phyloP scores from a whole-genome alignment of 441 rosid genomes.

The Raphanus hybrid region DNA sequence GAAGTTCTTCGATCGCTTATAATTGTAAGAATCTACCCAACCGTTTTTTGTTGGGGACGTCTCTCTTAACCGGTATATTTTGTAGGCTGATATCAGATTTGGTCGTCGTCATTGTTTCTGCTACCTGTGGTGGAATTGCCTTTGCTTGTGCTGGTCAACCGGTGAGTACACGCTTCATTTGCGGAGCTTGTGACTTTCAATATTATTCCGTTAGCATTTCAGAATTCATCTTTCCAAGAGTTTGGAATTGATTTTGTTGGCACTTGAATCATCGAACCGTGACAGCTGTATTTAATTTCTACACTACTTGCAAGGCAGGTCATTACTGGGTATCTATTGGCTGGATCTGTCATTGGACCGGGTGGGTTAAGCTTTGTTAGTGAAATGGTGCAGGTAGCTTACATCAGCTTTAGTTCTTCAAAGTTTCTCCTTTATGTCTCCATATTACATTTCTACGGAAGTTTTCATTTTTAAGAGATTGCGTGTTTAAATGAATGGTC shows the following conservation, averaged over 20 bases:
- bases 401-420: constrained; percentile 29
- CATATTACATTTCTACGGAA: background rate
- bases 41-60: constrained; percentile 22
- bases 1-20: background rate
- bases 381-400: constrained; percentile 97
- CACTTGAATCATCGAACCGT: background rate
- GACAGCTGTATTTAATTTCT: background rate
- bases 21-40: background rate
- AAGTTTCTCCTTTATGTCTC: constrained; percentile 13
- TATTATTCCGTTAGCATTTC: constrained; percentile 21
- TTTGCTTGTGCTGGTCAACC: constrained; percentile 99
- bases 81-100: constrained; percentile 93
- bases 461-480: background rate
- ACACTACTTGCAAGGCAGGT: constrained; percentile 62
- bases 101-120: constrained; percentile 94
- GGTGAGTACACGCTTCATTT: constrained; percentile 52
- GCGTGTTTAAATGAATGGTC: constrained; percentile 9
- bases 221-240: constrained; percentile 10
- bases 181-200: constrained; percentile 26
- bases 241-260: constrained; percentile 1
- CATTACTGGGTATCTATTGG: constrained; percentile 91
- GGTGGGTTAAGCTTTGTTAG: constrained; percentile 96
- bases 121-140: constrained; percentile 98
- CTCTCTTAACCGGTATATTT: constrained; percentile 20
- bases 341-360: constrained; percentile 95